phyloP scores from a whole-genome alignment of 2,329 filamentous ascomycete species.

The Pseudopithomyces maydicus region DNA sequence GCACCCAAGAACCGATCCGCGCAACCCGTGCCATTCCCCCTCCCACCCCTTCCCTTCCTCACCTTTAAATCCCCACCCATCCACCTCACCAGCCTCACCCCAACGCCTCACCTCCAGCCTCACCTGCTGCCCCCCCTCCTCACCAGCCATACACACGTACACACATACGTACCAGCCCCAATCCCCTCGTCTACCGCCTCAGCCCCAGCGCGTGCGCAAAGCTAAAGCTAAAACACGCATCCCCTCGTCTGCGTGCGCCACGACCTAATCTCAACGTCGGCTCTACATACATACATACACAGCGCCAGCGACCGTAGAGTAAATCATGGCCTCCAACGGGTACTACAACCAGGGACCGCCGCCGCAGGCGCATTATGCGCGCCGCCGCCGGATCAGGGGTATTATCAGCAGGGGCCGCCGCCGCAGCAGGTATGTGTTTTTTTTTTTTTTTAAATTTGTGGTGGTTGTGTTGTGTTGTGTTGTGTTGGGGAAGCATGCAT shows the following conservation, averaged over 20 bases:
- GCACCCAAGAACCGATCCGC: conserved; percentile 4
- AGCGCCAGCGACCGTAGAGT: too few species aligned
- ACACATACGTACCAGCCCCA: too few species aligned
- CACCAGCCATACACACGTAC: conserved; percentile 7
- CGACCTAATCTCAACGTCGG: conserved; percentile 16
- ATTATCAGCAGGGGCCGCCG: conserved; percentile 33
- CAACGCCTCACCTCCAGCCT: neutral
- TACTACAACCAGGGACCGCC: conserved; percentile 20
- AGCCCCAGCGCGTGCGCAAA: too few species aligned
- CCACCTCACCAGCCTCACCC: neutral
- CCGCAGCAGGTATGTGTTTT: conserved; percentile 37
- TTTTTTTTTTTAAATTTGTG: too few species aligned
- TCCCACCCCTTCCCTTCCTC: neutral
- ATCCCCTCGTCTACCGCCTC: too few species aligned
- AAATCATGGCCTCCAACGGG: conserved; percentile 15
- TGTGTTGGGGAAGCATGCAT: too few species aligned
- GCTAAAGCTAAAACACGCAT: neutral
- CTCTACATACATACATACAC: too few species aligned
- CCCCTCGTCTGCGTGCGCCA: conserved; percentile 1
- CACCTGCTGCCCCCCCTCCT: neutral
- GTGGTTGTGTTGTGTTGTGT: neutral
- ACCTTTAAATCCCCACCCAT: neutral
- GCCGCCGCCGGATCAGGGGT: conserved; percentile 22
- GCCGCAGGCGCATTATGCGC: conserved; percentile 20
- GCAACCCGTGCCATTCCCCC: neutral